Conservation (phyloP, 1,284 basidiomycete species). For the Irpex sp. region DNA sequence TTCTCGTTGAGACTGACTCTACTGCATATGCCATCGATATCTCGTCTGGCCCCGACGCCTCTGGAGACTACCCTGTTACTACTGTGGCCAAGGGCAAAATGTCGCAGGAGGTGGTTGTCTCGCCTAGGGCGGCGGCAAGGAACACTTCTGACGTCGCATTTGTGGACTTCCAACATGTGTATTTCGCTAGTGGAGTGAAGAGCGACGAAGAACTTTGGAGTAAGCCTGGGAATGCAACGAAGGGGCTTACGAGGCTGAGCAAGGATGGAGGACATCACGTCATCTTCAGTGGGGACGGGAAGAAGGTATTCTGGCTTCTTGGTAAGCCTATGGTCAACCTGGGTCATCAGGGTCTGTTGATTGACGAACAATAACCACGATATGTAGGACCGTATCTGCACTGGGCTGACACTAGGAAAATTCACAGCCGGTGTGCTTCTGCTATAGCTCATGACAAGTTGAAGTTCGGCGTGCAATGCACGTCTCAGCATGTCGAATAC, state of each 20-base stretch:
- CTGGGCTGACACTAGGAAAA: constrained; percentile 49
- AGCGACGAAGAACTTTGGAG: constrained; percentile 54
- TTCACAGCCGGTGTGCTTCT: constrained; percentile 40
- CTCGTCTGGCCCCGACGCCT: constrained; percentile 38
- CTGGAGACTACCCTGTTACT: constrained; percentile 46
- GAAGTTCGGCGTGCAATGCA: constrained; percentile 59
- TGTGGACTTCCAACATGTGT: constrained; percentile 64
- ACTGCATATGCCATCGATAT: constrained; percentile 56
- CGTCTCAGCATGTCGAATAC: constrained; percentile 46
- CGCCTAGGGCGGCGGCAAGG: constrained; percentile 7
- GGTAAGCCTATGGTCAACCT: constrained; percentile 35
- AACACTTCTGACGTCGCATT: constrained; percentile 44
- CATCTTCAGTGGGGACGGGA: constrained; percentile 58
- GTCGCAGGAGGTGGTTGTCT: constrained; percentile 44
- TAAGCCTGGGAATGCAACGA: constrained; percentile 62
- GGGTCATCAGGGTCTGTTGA: not conserved
- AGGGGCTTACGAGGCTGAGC: constrained; percentile 56
- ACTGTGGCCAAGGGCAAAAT: constrained; percentile 51
- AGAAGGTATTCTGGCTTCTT: constrained; percentile 65
- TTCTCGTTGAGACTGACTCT: constrained; percentile 55
- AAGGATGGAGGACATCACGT: constrained; percentile 71
- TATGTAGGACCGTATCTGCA: constrained; percentile 61
- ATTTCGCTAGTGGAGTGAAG: constrained; percentile 43
- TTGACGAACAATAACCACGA: not conserved
- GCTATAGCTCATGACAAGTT: constrained; percentile 42